Conservation (phyloP, 352 stramenopile genomes). For the Pythium grandisporangium region DNA sequence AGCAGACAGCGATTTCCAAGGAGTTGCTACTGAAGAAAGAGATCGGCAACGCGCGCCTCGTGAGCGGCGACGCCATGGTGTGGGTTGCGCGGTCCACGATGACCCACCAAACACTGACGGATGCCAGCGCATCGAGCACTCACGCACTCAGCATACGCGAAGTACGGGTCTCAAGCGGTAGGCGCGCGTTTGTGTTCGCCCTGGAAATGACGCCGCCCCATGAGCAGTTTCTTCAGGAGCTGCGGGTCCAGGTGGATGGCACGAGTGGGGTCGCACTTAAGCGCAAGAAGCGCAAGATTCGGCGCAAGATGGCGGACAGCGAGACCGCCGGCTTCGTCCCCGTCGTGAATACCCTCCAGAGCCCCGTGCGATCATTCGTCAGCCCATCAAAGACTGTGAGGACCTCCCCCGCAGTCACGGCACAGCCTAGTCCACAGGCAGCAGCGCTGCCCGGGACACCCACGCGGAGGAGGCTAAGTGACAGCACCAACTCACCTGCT, state of each 20-base stretch:
- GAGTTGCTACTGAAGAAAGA: constrained; percentile 66
- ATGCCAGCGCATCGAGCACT: constrained; percentile 2
- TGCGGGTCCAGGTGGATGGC: constrained; percentile 62
- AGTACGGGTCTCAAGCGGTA: constrained; percentile 44
- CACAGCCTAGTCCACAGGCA: too few relatives aligned
- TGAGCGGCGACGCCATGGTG: constrained; percentile 58
- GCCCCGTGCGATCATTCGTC: constrained; percentile 28
- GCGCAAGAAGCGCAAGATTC: constrained; percentile 77
- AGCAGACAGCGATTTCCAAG: constrained; percentile 22
- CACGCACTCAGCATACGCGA: constrained; percentile 9
- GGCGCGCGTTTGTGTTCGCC: constrained; percentile 60
- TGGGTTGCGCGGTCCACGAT: constrained; percentile 53
- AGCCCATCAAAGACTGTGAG: too few relatives aligned
- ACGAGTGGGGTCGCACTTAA: constrained; percentile 34
- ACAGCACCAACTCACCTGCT: constrained; percentile 34
- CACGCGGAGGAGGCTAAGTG: constrained; percentile 26
- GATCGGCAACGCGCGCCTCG: constrained; percentile 67
- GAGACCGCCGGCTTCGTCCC: constrained; percentile 58
- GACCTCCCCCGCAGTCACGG: too few relatives aligned
- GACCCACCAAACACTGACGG: constrained; percentile 24
- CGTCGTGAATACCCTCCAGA: constrained; percentile 59
- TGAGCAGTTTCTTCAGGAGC: constrained; percentile 51
- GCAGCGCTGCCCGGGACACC: constrained; percentile 27
- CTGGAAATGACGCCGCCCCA: constrained; percentile 20
- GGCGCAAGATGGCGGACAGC: constrained; percentile 36